Percentiles rank a stretch among this genome's conserved stretches.
Conservation (phyloP, 495 filamentous ascomycete species). For the Aspergillus wentii region DNA sequence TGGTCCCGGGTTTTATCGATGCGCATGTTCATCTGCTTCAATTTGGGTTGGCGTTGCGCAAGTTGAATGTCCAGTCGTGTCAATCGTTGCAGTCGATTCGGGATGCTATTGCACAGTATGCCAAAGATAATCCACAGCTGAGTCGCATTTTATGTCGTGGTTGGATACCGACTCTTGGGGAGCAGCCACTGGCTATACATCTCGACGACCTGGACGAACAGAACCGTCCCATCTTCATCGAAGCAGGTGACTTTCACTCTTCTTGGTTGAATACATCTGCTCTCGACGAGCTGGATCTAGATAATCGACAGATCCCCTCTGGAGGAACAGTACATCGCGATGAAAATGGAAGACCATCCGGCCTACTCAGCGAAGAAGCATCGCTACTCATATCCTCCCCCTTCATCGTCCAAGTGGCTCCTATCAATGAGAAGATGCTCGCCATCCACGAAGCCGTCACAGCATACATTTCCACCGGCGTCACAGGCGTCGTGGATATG, state of each 20-base stretch:
- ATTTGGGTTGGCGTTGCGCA: too few species aligned
- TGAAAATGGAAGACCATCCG: constrained; percentile 43
- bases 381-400: constrained; percentile 55
- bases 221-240: constrained; percentile 52
- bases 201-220: too few species aligned
- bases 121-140: too few species aligned
- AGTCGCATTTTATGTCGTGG: too few species aligned
- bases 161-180: too few species aligned
- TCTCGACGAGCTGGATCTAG: constrained; percentile 45
- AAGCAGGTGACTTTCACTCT: constrained; percentile 59
- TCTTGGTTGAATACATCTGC: constrained; percentile 57
- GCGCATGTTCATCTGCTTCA: too few species aligned
- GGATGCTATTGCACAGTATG: too few species aligned
- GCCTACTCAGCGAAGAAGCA: constrained; percentile 54
- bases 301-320: constrained; percentile 42
- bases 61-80: too few species aligned
- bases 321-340: constrained; percentile 55
- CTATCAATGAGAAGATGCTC: constrained; percentile 44
- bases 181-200: too few species aligned
- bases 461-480: constrained; percentile 51
- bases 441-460: constrained; percentile 46
- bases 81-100: too few species aligned
- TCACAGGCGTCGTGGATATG: constrained; percentile 64
- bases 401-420: constrained; percentile 44
- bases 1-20: too few species aligned